These are phyloP conservation scores for Fraxinus americana DNA, from an alignment of 257 asterid genomes.

Conservation along the genomic window DNA sequence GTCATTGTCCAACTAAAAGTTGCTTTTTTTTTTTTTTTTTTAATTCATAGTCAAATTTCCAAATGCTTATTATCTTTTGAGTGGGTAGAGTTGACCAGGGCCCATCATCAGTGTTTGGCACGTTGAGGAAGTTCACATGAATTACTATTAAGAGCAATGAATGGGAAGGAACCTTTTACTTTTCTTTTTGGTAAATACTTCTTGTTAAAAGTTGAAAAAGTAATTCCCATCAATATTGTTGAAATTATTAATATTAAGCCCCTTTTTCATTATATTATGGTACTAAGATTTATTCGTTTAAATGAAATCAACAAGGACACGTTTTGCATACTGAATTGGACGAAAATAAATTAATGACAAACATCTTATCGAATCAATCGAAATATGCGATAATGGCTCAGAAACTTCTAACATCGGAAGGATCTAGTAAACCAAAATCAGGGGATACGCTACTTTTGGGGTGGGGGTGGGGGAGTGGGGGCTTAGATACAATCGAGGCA, in stretches of 20 bases:
- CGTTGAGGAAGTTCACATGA: conserved; percentile 1
- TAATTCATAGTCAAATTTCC: not conserved
- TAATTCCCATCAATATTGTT: not conserved
- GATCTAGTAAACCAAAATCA: no score
- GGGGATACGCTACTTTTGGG: no score
- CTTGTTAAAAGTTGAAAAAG: conserved; percentile 20
- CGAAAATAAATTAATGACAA: not conserved
- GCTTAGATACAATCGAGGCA: no score
- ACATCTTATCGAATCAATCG: not conserved
- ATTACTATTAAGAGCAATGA: conserved; percentile 29
- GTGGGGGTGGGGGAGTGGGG: no score
- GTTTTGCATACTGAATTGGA: no score
- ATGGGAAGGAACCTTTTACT: conserved; percentile 28
- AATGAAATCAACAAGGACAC: not conserved
- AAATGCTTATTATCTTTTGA: not conserved
- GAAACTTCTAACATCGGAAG: no score
- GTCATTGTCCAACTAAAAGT: not conserved
- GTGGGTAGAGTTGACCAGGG: not conserved
- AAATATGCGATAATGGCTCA: no score
- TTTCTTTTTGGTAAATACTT: conserved; percentile 28
- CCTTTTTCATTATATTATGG: not conserved
- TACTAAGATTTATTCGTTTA: not conserved
- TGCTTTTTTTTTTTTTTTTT: not conserved
- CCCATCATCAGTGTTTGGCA: not conserved
- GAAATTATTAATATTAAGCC: not conserved